Evolutionary conservation across 2,329 filamentous ascomycete species (phyloP).

Genomic region (Clarireedia hainanense): DNA sequence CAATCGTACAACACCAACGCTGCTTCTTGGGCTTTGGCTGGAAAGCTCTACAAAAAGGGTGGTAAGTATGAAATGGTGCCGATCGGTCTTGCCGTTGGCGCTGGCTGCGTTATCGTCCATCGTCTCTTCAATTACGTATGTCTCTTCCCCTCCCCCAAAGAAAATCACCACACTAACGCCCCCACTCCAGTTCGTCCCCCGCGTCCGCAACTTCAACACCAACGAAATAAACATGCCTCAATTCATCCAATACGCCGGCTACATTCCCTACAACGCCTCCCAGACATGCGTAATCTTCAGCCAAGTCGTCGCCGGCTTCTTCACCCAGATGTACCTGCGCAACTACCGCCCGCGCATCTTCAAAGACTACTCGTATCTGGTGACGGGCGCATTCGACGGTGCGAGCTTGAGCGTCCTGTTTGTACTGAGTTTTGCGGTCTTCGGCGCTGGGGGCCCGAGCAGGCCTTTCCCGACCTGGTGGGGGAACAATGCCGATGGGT

Average conservation of each 20-base stretch:
- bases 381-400: conserved; percentile 34
- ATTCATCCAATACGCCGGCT: conserved; percentile 47
- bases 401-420: conserved; percentile 35
- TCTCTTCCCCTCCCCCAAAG: neutral
- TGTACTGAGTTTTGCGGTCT: conserved; percentile 36
- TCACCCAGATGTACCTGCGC: conserved; percentile 35
- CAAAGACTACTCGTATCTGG: conserved; percentile 36
- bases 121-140: conserved; percentile 35
- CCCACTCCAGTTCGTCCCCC: conserved; percentile 37
- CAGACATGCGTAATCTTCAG: conserved; percentile 48
- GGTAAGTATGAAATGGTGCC: conserved; percentile 40
- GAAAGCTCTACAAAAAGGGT: conserved; percentile 43
- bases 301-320: conserved; percentile 37
- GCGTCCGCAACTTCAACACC: conserved; percentile 35
- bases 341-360: conserved; percentile 31
- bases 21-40: conserved; percentile 40
- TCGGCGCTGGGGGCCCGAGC: conserved; percentile 35
- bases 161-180: neutral
- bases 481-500: conserved; percentile 18
- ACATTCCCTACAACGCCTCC: conserved; percentile 45
- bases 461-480: conserved; percentile 26
- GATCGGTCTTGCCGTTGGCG: conserved; percentile 42
- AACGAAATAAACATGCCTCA: conserved; percentile 44
- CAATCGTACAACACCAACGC: conserved; percentile 40
- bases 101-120: conserved; percentile 37